Evolutionary conservation across 139 green algal genomes (phyloP), one percentile per base, ranked within the genome.

Genomic region (Chlamydomonas sp.): DNA sequence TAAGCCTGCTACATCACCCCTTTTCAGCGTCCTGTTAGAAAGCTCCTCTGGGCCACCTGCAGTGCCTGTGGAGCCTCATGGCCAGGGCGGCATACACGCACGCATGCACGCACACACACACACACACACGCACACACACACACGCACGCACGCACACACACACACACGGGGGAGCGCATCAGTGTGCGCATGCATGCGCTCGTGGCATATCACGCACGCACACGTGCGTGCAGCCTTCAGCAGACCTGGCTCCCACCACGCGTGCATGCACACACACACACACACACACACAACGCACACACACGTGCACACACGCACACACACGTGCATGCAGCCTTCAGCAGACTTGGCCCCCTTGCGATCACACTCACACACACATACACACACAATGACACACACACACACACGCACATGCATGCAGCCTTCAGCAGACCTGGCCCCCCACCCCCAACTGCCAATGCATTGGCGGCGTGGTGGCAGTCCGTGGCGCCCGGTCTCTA

Each of bases 251-350:
- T 30, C 16, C 58, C 36, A 3, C 38, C 58, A 66, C 4, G n/a
- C 10, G 31, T 66, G 58, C 58, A 47, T 38, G 4, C 58, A 66
- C 4, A 39, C 58, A 10, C 58, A 66, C 31, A 36, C 58, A 47
- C 58, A 38, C 58, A 66, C 58, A 38, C 31, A 10, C 58, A 43
- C 28, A n/a, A 69, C 70, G 47, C 0, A 68, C 70, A 47, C 74
- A 65, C 4, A 81, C 48, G 1, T 74, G 58, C 0, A 66, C 35
- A 4, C 74, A 4, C 6, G 38, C 6, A 66, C 22, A 38, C 38
- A 30, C 4, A 16, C 28, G 38, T 4, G 16, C 58, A 66, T 47
- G n/a, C n/a, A n/a, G n/a, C n/a, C n/a, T n/a, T n/a, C n/a, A n/a
- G n/a, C n/a, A n/a, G n/a, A n/a, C n/a, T n/a, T n/a, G n/a, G n/a